Conservation (phyloP, 495 filamentous ascomycete species). For the Baudoinia panamericana region DNA sequence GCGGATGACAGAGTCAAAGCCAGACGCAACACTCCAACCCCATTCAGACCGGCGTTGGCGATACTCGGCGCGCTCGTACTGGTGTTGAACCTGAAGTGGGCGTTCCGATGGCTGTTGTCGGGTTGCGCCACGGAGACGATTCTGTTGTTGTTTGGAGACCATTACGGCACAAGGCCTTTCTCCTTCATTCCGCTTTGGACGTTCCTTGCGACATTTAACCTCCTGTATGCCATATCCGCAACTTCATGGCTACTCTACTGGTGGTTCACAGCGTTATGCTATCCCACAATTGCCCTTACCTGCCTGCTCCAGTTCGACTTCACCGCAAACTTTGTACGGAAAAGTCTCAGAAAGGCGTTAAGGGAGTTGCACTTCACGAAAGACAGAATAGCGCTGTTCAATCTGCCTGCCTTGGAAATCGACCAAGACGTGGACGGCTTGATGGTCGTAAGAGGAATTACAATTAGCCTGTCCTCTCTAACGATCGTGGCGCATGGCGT, state of each 20-base stretch:
- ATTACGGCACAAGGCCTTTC: conserved; percentile 24
- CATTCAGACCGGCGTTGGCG: too few relatives aligned
- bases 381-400: conserved; percentile 31
- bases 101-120: conserved; percentile 24
- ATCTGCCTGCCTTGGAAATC: conserved; percentile 31
- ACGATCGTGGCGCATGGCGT: conserved; percentile 27
- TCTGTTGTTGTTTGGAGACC: conserved; percentile 24
- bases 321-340: conserved; percentile 19
- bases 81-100: too few relatives aligned
- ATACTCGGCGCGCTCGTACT: too few relatives aligned
- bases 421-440: conserved; percentile 30
- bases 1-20: too few relatives aligned
- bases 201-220: conserved; percentile 27
- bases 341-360: conserved; percentile 19
- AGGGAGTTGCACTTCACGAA: conserved; percentile 29
- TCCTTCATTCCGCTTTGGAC: conserved; percentile 28
- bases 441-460: conserved; percentile 28
- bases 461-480: conserved; percentile 27
- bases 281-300: conserved; percentile 22
- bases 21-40: too few relatives aligned
- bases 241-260: conserved; percentile 33
- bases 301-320: conserved; percentile 27
- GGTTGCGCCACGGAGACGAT: conserved; percentile 26
- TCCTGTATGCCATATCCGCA: conserved; percentile 27
- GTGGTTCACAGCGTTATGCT: conserved; percentile 24